These are phyloP conservation scores for Papiliotrema laurentii DNA, from an alignment of 1,284 basidiomycete genomes.

Conservation along the genomic window DNA sequence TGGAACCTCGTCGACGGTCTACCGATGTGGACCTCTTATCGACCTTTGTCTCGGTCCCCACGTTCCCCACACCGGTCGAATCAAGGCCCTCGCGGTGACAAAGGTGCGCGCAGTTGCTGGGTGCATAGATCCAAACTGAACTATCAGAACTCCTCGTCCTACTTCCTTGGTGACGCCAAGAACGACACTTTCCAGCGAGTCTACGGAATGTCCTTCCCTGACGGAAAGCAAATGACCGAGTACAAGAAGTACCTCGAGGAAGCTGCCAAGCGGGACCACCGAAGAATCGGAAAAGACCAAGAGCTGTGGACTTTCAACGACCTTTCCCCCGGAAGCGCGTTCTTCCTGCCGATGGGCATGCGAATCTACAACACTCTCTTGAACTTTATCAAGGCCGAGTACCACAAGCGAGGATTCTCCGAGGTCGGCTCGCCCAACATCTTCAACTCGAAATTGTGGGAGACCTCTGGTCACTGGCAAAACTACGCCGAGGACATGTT, in stretches of 20 bases:
- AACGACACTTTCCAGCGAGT: constrained; percentile 96
- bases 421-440: constrained; percentile 96
- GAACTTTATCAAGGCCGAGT: constrained; percentile 70
- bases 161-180: constrained; percentile 91
- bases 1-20: constrained; percentile 94
- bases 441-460: constrained; percentile 95
- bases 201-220: constrained; percentile 99
- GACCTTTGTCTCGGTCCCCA: constrained; percentile 97
- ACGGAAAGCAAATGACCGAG: constrained; percentile 90
- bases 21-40: constrained; percentile 97
- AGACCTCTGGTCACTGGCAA: constrained; percentile 97
- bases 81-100: constrained; percentile 93
- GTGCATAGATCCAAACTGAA: constrained; percentile 2
- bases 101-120: constrained; percentile 56
- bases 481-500: constrained; percentile 99
- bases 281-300: constrained; percentile 94
- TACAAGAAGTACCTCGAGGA: constrained; percentile 96
- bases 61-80: constrained; percentile 94
- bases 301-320: constrained; percentile 99
- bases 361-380: constrained; percentile 94
- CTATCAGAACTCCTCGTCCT: constrained; percentile 86
- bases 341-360: constrained; percentile 96
- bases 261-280: constrained; percentile 94
- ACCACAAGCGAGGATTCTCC: constrained; percentile 52
- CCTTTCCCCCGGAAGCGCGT: constrained; percentile 86